Percentiles rank a stretch among this genome's conserved stretches.
Conservation (phyloP, 495 filamentous ascomycete species). For the Tetracladium setigerum region DNA sequence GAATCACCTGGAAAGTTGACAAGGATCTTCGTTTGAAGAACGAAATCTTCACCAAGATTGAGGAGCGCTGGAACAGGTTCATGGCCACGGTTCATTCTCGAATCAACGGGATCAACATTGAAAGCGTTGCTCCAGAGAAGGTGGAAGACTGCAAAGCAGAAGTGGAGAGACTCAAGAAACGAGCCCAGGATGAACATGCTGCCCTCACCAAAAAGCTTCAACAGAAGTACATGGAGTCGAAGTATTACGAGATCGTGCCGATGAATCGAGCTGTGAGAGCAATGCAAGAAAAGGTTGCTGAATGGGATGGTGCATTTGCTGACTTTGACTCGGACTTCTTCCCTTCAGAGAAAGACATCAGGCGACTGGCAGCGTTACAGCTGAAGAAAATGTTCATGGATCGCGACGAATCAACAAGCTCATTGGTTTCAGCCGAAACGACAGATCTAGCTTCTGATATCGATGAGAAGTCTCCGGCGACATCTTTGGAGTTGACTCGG, state of each 20-base stretch:
- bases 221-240: constrained; percentile 83
- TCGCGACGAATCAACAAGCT: constrained; percentile 64
- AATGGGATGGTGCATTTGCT: constrained; percentile 86
- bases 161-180: constrained; percentile 65
- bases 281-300: constrained; percentile 85
- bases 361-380: constrained; percentile 82
- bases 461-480: constrained; percentile 36
- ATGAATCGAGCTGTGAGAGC: constrained; percentile 80
- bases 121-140: constrained; percentile 84
- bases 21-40: constrained; percentile 88
- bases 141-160: constrained; percentile 71
- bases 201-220: constrained; percentile 69
- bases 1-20: constrained; percentile 95
- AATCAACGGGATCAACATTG: constrained; percentile 79
- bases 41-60: constrained; percentile 71
- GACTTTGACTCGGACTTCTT: constrained; percentile 93
- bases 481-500: constrained; percentile 23
- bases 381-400: constrained; percentile 94
- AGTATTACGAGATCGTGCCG: constrained; percentile 93
- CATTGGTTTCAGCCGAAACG: constrained; percentile 56
- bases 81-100: constrained; percentile 77
- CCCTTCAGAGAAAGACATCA: constrained; percentile 94
- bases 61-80: constrained; percentile 76
- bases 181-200: constrained; percentile 72
- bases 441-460: constrained; percentile 34